phyloP scores from a whole-genome alignment of 495 filamentous ascomycete genomes.

The Thermothielavioides terrestris region DNA sequence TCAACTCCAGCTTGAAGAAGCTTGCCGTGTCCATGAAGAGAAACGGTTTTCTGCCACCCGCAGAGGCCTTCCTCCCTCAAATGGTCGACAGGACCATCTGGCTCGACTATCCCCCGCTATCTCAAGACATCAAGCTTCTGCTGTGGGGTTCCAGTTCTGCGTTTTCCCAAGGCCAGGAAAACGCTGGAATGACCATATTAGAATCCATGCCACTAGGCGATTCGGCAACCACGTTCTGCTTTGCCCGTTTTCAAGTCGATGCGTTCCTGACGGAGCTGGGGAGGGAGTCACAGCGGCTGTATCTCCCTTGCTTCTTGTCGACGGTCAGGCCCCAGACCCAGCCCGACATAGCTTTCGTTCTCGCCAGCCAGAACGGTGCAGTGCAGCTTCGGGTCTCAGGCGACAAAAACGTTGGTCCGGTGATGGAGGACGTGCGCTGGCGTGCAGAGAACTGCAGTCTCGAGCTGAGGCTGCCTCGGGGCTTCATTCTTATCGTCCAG shows the following conservation, averaged over 20 bases:
- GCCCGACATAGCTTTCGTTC: slow-evolving; percentile 55
- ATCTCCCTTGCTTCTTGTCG: slow-evolving; percentile 63
- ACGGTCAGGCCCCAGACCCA: slow-evolving; percentile 60
- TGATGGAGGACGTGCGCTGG: slow-evolving; percentile 77
- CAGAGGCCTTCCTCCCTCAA: slow-evolving; percentile 54
- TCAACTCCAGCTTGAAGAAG: slow-evolving; percentile 57
- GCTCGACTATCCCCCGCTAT: slow-evolving; percentile 61
- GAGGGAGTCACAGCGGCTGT: slow-evolving; percentile 51
- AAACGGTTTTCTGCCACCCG: slow-evolving; percentile 62
- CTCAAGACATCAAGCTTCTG: slow-evolving; percentile 55
- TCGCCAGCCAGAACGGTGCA: slow-evolving; percentile 67
- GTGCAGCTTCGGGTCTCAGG: slow-evolving; percentile 66
- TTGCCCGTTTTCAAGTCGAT: slow-evolving; percentile 62
- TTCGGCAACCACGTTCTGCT: slow-evolving; percentile 59
- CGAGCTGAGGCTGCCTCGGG: slow-evolving; percentile 56
- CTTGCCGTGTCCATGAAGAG: slow-evolving; percentile 73
- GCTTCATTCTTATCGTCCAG: slow-evolving; percentile 57
- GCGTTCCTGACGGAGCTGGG: slow-evolving; percentile 62
- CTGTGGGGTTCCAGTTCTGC: slow-evolving; percentile 54
- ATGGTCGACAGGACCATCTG: slow-evolving; percentile 67
- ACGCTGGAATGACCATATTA: slow-evolving; percentile 40
- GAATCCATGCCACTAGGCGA: slow-evolving; percentile 70
- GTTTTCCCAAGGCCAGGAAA: slow-evolving; percentile 24
- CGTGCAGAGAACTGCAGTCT: slow-evolving; percentile 52
- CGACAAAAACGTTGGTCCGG: slow-evolving; percentile 56